A percentile compares a stretch with the other conserved stretches of the same genome.
These are phyloP conservation scores for Globisporangium spinosum DNA, from an alignment of 352 stramenopile species.

Conservation along the genomic window DNA sequence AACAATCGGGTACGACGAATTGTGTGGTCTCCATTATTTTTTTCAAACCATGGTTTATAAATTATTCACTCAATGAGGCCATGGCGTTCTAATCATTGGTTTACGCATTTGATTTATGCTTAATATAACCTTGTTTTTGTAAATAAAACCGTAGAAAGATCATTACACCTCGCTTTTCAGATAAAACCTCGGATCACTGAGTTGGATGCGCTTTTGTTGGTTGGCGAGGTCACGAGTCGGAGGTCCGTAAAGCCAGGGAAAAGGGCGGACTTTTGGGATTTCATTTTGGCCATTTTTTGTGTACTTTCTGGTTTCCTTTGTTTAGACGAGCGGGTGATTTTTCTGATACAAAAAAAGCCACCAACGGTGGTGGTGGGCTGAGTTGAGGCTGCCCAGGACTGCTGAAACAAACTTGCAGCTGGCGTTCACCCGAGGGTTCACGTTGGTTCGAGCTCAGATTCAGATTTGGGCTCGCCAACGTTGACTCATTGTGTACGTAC, in stretches of 20 bases:
- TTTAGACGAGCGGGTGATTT: neutral
- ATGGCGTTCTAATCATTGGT: no score
- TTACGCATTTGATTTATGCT: no score
- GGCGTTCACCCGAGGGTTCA: no score
- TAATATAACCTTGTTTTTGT: no score
- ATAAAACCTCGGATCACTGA: constrained; percentile 9
- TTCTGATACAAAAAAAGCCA: neutral
- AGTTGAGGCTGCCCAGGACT: neutral
- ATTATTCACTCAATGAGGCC: no score
- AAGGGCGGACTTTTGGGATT: neutral
- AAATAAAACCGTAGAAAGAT: neutral
- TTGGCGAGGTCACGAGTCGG: neutral
- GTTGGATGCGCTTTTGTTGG: constrained; percentile 3
- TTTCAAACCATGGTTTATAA: no score
- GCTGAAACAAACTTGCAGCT: neutral
- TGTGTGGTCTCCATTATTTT: no score
- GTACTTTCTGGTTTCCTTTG: neutral
- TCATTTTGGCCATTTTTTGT: neutral
- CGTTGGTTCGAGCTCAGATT: no score
- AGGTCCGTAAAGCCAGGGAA: neutral
- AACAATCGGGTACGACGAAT: no score
- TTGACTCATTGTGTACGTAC: no score
- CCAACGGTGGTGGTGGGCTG: neutral
- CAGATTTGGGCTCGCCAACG: no score
- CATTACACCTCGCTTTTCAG: neutral